A percentile compares a stretch with the other conserved stretches of the same genome.
phyloP scores from a whole-genome alignment of 164 flowering plant genomes.

The Magnolia officinalis region DNA sequence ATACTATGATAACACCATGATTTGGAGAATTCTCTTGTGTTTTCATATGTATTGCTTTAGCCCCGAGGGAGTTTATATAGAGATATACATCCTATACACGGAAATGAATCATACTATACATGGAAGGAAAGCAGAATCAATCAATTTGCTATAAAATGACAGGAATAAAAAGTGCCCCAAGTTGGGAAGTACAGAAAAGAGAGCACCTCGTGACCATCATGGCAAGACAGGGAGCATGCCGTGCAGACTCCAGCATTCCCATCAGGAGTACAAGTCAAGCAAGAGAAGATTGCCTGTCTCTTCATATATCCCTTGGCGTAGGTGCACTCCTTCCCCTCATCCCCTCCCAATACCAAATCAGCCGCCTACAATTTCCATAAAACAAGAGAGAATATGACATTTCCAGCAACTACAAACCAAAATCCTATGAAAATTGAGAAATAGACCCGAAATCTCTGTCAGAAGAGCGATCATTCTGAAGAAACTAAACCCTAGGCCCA shows the following conservation, averaged over 20 bases:
- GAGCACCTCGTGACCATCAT: slow-evolving; percentile 93
- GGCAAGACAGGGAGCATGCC: slow-evolving; percentile 89
- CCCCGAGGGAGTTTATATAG: no score
- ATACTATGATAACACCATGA: no score
- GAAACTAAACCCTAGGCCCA: background rate
- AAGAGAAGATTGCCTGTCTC: slow-evolving; percentile 94
- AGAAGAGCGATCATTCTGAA: background rate
- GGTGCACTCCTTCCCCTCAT: slow-evolving; percentile 94
- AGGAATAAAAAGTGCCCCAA: no score
- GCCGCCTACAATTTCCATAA: slow-evolving; percentile 52
- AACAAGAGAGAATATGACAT: background rate
- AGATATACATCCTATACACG: no score
- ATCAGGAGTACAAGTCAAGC: slow-evolving; percentile 88
- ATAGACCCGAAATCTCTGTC: background rate
- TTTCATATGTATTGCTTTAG: no score
- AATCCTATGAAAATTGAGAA: background rate
- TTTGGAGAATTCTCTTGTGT: no score
- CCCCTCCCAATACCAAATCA: slow-evolving; percentile 97
- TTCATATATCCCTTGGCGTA: slow-evolving; percentile 85
- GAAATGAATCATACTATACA: no score
- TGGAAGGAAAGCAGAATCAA: no score
- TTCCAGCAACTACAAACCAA: background rate
- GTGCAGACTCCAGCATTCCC: slow-evolving; percentile 98
- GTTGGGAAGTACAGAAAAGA: background rate
- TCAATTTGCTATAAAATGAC: no score